Evolutionary conservation across 2,329 filamentous ascomycete species (phyloP).

Genomic region (Neocatenulostroma microsporum): DNA sequence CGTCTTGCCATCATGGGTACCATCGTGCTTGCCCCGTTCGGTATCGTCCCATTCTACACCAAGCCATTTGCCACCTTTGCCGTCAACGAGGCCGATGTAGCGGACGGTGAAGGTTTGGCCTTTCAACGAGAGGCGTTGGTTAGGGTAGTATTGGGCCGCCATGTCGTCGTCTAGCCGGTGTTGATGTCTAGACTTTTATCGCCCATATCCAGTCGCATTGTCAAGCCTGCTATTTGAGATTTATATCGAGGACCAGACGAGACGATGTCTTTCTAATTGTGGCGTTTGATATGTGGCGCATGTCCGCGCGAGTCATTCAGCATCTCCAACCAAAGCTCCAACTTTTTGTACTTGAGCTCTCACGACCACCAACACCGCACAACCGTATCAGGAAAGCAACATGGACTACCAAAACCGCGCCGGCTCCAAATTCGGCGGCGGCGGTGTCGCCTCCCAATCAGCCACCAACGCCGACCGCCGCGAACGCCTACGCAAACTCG

Average conservation of each 20-base stretch:
- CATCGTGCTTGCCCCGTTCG: constrained; percentile 80
- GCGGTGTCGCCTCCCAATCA: constrained; percentile 87
- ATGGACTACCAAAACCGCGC: constrained; percentile 66
- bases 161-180: too few species aligned
- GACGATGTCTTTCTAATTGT: too few species aligned
- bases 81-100: constrained; percentile 68
- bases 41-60: constrained; percentile 96
- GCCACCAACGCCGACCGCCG: constrained; percentile 95
- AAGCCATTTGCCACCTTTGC: constrained; percentile 73
- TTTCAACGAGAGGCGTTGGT: constrained; percentile 73
- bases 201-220: too few species aligned
- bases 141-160: constrained; percentile 27
- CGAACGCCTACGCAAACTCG: constrained; percentile 94
- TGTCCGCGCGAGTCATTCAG: too few species aligned
- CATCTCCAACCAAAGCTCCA: too few species aligned
- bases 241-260: too few species aligned
- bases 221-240: too few species aligned
- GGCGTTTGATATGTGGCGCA: too few species aligned
- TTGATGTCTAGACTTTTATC: too few species aligned
- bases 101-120: constrained; percentile 74
- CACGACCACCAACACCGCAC: too few species aligned
- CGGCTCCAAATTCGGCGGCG: constrained; percentile 95
- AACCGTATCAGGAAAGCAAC: too few species aligned
- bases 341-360: too few species aligned
- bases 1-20: constrained; percentile 65